phyloP scores from a whole-genome alignment of 2,329 filamentous ascomycete genomes.

The Fusarium haematococcum region DNA sequence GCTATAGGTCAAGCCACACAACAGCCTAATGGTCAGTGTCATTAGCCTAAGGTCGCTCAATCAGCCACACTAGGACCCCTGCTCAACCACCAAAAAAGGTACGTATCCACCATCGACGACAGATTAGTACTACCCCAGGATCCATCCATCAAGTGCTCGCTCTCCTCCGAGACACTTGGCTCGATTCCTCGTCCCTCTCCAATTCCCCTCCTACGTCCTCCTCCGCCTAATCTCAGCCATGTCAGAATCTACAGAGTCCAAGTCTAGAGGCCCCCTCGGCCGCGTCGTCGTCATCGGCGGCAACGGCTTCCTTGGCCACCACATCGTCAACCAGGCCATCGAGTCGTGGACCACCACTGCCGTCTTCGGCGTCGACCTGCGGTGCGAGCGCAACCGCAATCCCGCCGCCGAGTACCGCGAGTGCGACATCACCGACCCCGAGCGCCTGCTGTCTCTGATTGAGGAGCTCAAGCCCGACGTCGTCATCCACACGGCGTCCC shows the following conservation, averaged over 20 bases:
- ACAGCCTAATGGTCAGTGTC: conserved; percentile 15
- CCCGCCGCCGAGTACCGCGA: conserved; percentile 73
- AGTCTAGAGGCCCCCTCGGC: conserved; percentile 64
- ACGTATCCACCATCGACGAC: conserved; percentile 12
- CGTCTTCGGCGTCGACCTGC: conserved; percentile 79
- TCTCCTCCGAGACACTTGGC: conserved; percentile 11
- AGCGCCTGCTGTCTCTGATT: conserved; percentile 73
- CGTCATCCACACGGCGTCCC: conserved; percentile 91
- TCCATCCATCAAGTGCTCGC: conserved; percentile 16
- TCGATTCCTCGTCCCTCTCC: conserved; percentile 14
- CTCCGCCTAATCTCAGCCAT: background rate
- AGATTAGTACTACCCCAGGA: conserved; percentile 10
- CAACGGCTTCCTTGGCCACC: conserved; percentile 86
- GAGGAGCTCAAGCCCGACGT: conserved; percentile 77
- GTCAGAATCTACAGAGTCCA: conserved; percentile 13
- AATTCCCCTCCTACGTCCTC: conserved; percentile 5
- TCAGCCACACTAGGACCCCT: conserved; percentile 33
- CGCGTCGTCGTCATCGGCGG: conserved; percentile 84
- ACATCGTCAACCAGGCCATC: conserved; percentile 80
- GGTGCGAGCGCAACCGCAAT: conserved; percentile 76
- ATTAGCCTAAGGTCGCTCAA: conserved; percentile 29
- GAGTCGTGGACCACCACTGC: conserved; percentile 61
- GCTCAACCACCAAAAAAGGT: conserved; percentile 17
- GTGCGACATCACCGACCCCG: conserved; percentile 79
- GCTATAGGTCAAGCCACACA: conserved; percentile 12